phyloP scores from a whole-genome alignment of 352 stramenopile species.

The Stramenopiles sp. region DNA sequence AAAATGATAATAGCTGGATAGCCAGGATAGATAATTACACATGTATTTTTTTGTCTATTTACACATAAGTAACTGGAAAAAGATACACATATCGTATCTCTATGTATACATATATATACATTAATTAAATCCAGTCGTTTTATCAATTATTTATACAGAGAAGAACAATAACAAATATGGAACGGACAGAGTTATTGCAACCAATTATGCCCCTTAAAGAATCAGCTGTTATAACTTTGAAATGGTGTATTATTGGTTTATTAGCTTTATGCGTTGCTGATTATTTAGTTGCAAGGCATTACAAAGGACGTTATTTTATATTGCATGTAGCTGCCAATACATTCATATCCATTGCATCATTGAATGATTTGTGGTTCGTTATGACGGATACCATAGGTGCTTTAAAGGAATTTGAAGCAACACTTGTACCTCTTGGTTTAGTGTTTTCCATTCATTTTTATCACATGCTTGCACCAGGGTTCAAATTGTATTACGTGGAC shows the following conservation, averaged over 20 bases:
- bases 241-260: background rate
- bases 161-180: background rate
- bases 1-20: too few relatives aligned
- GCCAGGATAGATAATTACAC: too few relatives aligned
- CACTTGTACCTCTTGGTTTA: background rate
- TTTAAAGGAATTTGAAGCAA: background rate
- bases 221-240: background rate
- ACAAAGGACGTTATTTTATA: background rate
- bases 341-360: background rate
- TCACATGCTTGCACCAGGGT: background rate
- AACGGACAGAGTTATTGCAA: too few relatives aligned
- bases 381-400: background rate
- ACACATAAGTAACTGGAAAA: too few relatives aligned
- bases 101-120: too few relatives aligned
- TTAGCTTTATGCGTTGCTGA: background rate
- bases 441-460: slow-evolving; percentile 1
- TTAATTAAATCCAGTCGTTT: too few relatives aligned
- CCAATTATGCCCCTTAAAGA: background rate
- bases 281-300: background rate
- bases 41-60: too few relatives aligned
- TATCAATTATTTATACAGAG: background rate
- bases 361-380: background rate
- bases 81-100: too few relatives aligned
- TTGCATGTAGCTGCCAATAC: background rate
- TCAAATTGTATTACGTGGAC: background rate